phyloP scores from a whole-genome alignment of 352 stramenopile genomes.

The Nothophytophthora sp. region DNA sequence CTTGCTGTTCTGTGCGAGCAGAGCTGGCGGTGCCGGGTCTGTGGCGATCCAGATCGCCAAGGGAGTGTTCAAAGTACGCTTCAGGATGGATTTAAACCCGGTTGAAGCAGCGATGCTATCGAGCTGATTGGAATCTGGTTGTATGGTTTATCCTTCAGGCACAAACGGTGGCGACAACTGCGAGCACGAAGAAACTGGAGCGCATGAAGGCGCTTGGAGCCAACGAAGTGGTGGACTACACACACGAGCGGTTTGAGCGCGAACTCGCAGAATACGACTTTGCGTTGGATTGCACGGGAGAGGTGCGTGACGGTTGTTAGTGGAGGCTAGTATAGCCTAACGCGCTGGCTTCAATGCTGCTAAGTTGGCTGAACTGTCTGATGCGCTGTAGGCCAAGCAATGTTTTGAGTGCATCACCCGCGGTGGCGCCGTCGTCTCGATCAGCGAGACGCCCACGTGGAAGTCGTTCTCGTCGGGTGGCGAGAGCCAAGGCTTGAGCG shows the following conservation, averaged over 20 bases:
- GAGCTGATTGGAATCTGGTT: slow-evolving; percentile 1
- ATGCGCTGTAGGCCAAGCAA: slow-evolving; percentile 36
- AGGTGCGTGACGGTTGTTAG: slow-evolving; percentile 34
- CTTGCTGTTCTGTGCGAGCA: too few species aligned
- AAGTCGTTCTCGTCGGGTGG: slow-evolving; percentile 28
- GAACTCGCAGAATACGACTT: slow-evolving; percentile 78
- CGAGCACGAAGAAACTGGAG: slow-evolving; percentile 64
- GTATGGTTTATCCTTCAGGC: slow-evolving; percentile 29
- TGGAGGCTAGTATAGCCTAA: not conserved
- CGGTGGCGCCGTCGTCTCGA: slow-evolving; percentile 57
- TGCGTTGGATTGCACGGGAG: slow-evolving; percentile 71
- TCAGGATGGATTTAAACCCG: too few species aligned
- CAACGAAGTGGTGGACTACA: slow-evolving; percentile 76
- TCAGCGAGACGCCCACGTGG: slow-evolving; percentile 54
- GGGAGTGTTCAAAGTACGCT: slow-evolving; percentile 64
- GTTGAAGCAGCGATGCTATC: too few species aligned
- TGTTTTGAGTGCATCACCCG: slow-evolving; percentile 69
- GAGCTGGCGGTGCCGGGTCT: slow-evolving; percentile 66
- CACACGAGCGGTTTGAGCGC: slow-evolving; percentile 59
- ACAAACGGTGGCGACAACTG: slow-evolving; percentile 69
- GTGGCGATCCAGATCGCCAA: slow-evolving; percentile 81
- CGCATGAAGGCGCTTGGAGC: slow-evolving; percentile 66
- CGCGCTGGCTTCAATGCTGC: not conserved
- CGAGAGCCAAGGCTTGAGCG: slow-evolving; percentile 31
- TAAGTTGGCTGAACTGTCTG: too few species aligned